Evolutionary conservation across 2,329 filamentous ascomycete species (phyloP), one percentile per base, ranked within the genome.

Genomic region (Ceratocystiopsis minuta): DNA sequence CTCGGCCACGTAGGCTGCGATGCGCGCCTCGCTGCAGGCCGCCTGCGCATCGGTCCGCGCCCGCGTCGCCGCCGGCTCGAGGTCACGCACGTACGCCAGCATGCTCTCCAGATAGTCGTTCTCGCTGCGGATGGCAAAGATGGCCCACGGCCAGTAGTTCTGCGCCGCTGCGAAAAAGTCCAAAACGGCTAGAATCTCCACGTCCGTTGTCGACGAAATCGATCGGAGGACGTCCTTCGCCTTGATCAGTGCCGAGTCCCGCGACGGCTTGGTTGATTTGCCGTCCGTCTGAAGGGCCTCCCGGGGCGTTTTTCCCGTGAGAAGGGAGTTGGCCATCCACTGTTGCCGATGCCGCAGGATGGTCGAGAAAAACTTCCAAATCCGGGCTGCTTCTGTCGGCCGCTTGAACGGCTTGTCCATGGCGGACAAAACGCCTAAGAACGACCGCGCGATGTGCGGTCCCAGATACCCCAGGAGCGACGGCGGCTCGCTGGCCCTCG

Each of bases 131-230:
- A 93, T 64, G 34, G 80, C 77, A 43, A 83, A 79, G 43, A 92
- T 86, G 1, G 85, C 87, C 84, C 88, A 94, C 1, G 87, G 81
- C 88, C 88, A 96, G 54, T 86, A 83, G 57, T 94, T 90, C 54
- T 95, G 87, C 5, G 88, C 83, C 3, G 81, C 76, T 3, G 83
- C 77, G 34, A 95, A 75, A 56, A 96, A 96, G 51, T 88, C 78
- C 15, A 98, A 67, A 51, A 95, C 76, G 1, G 81, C 75, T 17
- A 86, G 63, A 4, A 78, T 74, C 47, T 85, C 73, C 32, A 65
- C 63, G n/a, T 71, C 67, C 10, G 79, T 67, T 17, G 87, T 57
- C 2, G 70, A 64, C 18, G 71, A 67, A 46, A 94, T 75, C 12
- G 67, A 67, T 16, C 72, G 69, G 34, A 96, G 64, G 44, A 75